Evolutionary conservation across 139 green algal species (phyloP), one percentile per base, ranked within the genome.

Genomic region (Pseudopediastrum boryanum): DNA sequence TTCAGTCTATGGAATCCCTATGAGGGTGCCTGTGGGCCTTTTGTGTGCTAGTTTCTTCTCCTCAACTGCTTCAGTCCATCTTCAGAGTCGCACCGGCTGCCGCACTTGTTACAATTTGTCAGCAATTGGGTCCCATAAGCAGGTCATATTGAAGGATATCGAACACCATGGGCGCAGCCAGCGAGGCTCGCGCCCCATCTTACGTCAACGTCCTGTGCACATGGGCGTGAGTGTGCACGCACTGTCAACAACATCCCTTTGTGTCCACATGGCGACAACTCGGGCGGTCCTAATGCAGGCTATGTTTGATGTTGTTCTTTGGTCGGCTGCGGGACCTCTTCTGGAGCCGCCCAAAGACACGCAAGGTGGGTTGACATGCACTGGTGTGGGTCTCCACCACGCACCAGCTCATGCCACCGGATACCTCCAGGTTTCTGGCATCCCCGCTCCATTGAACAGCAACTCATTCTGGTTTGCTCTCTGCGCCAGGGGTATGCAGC

Each of bases 401-500:
- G 39, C 51, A 76, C 39, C 39, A 3, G 31, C 25, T 21, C 29
- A 36, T 59, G 56, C 42, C 33, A 54, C 70, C 19, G 25, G 5
- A 31, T 16, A 33, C 43, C 42, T 41, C 46, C 39, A 31, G 36
- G 31, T 31, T 48, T 9, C 16, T 25, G 36, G 10, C 48, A 38
- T 9, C 7, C 4, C 71, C 21, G 54, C 54, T 10, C 12, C 12
- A 46, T 41, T 39, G 13, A 27, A 35, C 44, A 35, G 31, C 61
- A 52, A n/a, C 25, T 3, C 8, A 56, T n/a, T 69, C 83, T 42
- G 23, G 35, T 4, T 27, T 51, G 8, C 46, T 56, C 51, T 41
- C 41, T 56, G 39, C n/a, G 27, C 78, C 86, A 94, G 89, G 96
- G 92, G 5, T 98, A 97, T 83, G 96, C 96, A 21, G 92, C 94